Base-by-base conservation (phyloP, 2,329 filamentous ascomycete genomes). In the Colletotrichum plurivorum region DNA sequence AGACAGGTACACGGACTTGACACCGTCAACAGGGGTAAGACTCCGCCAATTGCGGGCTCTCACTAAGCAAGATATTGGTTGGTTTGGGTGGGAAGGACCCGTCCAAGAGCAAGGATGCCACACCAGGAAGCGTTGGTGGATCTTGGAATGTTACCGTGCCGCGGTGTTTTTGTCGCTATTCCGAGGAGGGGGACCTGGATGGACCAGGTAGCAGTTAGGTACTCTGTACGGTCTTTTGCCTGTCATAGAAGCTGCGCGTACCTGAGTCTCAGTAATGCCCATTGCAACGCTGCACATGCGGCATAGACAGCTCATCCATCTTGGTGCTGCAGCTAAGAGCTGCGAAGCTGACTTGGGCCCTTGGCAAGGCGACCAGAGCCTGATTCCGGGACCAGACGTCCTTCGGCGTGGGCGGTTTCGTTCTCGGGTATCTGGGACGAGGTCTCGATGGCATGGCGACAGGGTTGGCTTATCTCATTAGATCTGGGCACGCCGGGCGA, bases 261-360 rank as follows among this genome's bases (percentile, higher is more conserved):
- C 25, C 53, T 36, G 45, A 16, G 45, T 46, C 46, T 59, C 20
- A 59, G 36, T 52, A 65, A 59, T 27, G 12, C 27, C 39, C 41
- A 51, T 25, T 36, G 48, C 59, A 10, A 36, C 31, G 8, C 46
- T 52, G 48, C 57, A 52, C 31, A 39, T 52, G 57, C 57, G 57
- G 60, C 60, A 53, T 31, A 16, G 53, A 68, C 60, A 68, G 20
- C 52, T 58, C 60, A 49, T 64, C 61, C 53, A 63, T 51, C 51
- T 51, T 10, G 57, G 27, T 60, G 18, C 5, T 60, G 46, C 57
- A 31, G 46, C 57, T 43, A 52, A 60, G 46, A 59, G 31, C 57
- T 60, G 57, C 46, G 48, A 31, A 12, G 25, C 27, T 27, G 18
- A 41, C 57, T 52, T 52, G 22, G 22, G 22, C 22, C 22, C 22